Evolutionary conservation across 768 basidiomycete genomes (phyloP).

Genomic region (Kockovaella imperatae): DNA sequence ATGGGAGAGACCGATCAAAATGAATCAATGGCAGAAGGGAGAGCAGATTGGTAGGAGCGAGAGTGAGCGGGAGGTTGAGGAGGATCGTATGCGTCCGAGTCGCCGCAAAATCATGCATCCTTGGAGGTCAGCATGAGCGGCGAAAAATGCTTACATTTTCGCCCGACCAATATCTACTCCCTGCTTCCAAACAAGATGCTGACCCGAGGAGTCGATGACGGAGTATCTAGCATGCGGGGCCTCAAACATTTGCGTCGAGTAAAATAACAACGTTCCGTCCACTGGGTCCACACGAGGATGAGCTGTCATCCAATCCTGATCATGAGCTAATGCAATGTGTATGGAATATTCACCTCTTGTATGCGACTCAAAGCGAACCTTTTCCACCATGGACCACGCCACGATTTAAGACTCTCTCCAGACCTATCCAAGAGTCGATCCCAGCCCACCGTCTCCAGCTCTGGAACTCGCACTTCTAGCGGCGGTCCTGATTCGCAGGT

Average conservation of each 20-base stretch:
- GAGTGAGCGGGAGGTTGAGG: conserved; percentile 46
- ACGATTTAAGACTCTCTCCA: conserved; percentile 18
- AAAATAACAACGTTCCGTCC: conserved; percentile 38
- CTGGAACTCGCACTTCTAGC: conserved; percentile 44
- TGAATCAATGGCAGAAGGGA: conserved; percentile 40
- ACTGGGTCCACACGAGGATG: conserved; percentile 67
- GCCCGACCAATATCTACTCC: conserved; percentile 38
- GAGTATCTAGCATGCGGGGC: conserved; percentile 36
- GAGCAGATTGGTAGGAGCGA: conserved; percentile 44
- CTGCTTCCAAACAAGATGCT: conserved; percentile 39
- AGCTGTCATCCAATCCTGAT: conserved; percentile 67
- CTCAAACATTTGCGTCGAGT: conserved; percentile 42
- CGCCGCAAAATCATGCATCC: conserved; percentile 48
- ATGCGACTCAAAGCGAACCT: conserved; percentile 26
- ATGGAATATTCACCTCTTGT: conserved; percentile 28
- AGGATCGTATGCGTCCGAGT: conserved; percentile 45
- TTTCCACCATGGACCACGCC: conserved; percentile 26
- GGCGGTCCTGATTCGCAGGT: conserved; percentile 47
- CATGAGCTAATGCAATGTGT: conserved; percentile 44
- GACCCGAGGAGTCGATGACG: conserved; percentile 37
- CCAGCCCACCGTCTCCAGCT: conserved; percentile 45
- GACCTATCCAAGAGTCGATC: conserved; percentile 30
- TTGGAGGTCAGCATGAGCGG: conserved; percentile 7
- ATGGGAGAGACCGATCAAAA: conserved; percentile 40
- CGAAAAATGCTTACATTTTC: conserved; percentile 31